These are phyloP conservation scores for Xylariaceae sp. DNA, from an alignment of 2,329 filamentous ascomycete species.

Conservation along the genomic window DNA sequence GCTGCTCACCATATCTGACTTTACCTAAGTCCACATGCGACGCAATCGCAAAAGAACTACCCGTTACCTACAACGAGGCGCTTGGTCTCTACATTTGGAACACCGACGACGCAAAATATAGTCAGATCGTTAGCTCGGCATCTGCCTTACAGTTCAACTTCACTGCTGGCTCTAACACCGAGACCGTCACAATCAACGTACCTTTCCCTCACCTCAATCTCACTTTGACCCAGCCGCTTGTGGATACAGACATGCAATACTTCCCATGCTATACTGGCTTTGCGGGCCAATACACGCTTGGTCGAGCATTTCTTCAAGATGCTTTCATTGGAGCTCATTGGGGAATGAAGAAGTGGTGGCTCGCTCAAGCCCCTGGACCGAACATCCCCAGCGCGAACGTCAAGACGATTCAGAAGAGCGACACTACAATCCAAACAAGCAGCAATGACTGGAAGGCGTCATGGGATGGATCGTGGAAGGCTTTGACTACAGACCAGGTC, in stretches of 20 bases:
- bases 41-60: slow-evolving; percentile 36
- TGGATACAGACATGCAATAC: slow-evolving; percentile 34
- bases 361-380: slow-evolving; percentile 42
- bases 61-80: slow-evolving; percentile 34
- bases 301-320: slow-evolving; percentile 46
- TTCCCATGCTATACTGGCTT: slow-evolving; percentile 40
- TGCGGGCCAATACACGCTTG: slow-evolving; percentile 33
- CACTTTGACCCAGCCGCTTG: slow-evolving; percentile 38
- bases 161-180: slow-evolving; percentile 27
- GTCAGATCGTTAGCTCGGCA: slow-evolving; percentile 39
- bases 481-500: slow-evolving; percentile 22
- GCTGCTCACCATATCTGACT: slow-evolving; percentile 40
- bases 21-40: slow-evolving; percentile 41
- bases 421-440: slow-evolving; percentile 23
- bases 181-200: slow-evolving; percentile 42
- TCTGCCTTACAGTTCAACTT: slow-evolving; percentile 42
- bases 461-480: slow-evolving; percentile 32
- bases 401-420: slow-evolving; percentile 17
- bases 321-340: slow-evolving; percentile 44
- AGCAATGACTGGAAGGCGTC: slow-evolving; percentile 33
- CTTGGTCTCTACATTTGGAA: slow-evolving; percentile 44
- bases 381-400: slow-evolving; percentile 25
- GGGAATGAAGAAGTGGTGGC: slow-evolving; percentile 34
- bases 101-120: slow-evolving; percentile 32
- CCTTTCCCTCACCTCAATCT: slow-evolving; percentile 40